Conservation (phyloP, 306 rosid genomes). For the Glycine latifolia region DNA sequence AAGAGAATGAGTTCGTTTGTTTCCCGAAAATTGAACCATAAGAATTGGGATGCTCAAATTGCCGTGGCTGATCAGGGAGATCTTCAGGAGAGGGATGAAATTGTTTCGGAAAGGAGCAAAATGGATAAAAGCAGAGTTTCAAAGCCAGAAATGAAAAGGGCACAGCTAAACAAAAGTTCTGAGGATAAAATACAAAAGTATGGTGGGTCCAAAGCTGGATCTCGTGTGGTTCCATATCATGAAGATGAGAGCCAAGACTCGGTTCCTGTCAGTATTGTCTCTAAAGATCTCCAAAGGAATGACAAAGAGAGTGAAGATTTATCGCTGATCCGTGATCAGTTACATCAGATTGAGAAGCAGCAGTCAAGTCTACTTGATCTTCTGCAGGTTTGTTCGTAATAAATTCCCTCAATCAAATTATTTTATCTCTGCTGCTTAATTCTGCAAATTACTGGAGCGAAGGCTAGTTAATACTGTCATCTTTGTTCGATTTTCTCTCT, state of each 20-base stretch:
- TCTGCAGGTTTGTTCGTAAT: slow-evolving; percentile 78
- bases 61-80: slow-evolving; percentile 51
- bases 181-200: slow-evolving; percentile 63
- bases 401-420: slow-evolving; percentile 10
- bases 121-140: slow-evolving; percentile 56
- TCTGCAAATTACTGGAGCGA: slow-evolving; percentile 15
- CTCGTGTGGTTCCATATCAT: slow-evolving; percentile 86
- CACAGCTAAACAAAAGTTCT: slow-evolving; percentile 59
- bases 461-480: slow-evolving; percentile 23
- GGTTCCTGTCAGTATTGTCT: slow-evolving; percentile 52
- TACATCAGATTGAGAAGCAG: slow-evolving; percentile 91
- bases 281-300: slow-evolving; percentile 59
- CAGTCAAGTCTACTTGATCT: slow-evolving; percentile 88
- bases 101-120: slow-evolving; percentile 51
- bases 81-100: slow-evolving; percentile 60
- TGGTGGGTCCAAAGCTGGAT: slow-evolving; percentile 69
- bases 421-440: slow-evolving; percentile 10
- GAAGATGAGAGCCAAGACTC: slow-evolving; percentile 64
- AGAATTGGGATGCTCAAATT: slow-evolving; percentile 70
- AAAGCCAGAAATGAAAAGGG: slow-evolving; percentile 64
- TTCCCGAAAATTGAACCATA: slow-evolving; percentile 58
- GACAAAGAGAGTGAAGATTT: slow-evolving; percentile 77
- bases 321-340: slow-evolving; percentile 79
- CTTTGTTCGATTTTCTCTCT: slow-evolving; percentile 20
- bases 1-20: slow-evolving; percentile 55